A percentile compares a stretch with the other conserved stretches of the same genome.
Evolutionary conservation across 371 early-diverging fungal genomes (phyloP).

Genomic region (Fennellomyces sp.): DNA sequence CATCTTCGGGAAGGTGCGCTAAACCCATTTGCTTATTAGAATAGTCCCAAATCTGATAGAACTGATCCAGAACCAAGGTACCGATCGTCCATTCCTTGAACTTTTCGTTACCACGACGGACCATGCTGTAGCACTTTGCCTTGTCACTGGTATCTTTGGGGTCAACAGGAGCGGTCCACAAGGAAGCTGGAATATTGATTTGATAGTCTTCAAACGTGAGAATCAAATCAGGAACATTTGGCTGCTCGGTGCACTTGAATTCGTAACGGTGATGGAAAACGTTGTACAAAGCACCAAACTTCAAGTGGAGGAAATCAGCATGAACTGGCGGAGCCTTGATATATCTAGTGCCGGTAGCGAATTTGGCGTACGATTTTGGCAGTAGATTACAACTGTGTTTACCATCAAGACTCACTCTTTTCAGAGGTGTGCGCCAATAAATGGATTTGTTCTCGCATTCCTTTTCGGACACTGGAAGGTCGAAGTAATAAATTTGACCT

Average conservation of each 20-base stretch:
- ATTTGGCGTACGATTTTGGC: conserved; percentile 1
- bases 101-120: conserved; percentile 1
- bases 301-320: conserved; percentile 4
- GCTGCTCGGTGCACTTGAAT: neutral
- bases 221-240: neutral
- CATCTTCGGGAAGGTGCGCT: no score
- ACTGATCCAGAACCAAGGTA: neutral
- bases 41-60: neutral
- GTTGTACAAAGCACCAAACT: conserved; percentile 2
- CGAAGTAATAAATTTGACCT: neutral
- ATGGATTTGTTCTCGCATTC: conserved; percentile 3
- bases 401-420: neutral
- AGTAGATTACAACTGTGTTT: neutral
- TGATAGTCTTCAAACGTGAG: neutral
- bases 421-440: conserved; percentile 1
- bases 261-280: neutral
- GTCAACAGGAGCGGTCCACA: neutral
- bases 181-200: neutral
- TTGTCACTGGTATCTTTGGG: neutral
- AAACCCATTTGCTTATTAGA: neutral
- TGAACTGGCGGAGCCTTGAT: conserved; percentile 8
- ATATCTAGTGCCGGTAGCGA: neutral
- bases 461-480: neutral
- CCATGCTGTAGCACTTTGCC: neutral
- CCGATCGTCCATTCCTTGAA: conserved; percentile 10